phyloP scores from a whole-genome alignment of 179 eudicot genomes.

The Camellia oleifera region DNA sequence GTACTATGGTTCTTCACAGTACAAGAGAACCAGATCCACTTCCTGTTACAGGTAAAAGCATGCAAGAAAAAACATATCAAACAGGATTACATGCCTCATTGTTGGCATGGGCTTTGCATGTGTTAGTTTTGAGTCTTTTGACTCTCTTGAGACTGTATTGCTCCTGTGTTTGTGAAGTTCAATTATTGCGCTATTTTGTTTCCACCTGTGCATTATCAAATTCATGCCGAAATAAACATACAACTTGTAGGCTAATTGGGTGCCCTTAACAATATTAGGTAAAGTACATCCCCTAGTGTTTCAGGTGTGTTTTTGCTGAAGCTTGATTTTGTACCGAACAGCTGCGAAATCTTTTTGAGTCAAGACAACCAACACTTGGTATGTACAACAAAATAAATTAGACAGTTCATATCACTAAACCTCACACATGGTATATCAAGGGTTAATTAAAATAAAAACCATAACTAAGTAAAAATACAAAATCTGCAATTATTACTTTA shows the following conservation, averaged over 20 bases:
- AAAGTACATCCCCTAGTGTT: not conserved
- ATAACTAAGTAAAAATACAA: too few relatives aligned
- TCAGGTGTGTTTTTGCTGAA: not conserved
- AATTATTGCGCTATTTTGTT: not conserved
- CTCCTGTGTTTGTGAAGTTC: not conserved
- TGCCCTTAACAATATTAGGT: not conserved
- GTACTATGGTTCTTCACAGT: constrained; percentile 75
- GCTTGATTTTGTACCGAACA: not conserved
- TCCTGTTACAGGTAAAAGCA: constrained; percentile 44
- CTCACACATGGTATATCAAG: not conserved
- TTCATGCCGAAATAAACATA: not conserved
- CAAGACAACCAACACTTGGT: not conserved
- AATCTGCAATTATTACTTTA: too few relatives aligned
- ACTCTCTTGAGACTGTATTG: not conserved
- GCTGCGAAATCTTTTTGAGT: not conserved
- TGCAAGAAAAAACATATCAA: not conserved
- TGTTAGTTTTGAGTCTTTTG: not conserved
- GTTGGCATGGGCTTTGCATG: constrained; percentile 1
- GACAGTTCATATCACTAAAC: not conserved
- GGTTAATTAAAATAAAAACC: too few relatives aligned
- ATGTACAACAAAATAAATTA: not conserved
- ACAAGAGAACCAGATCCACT: constrained; percentile 77
- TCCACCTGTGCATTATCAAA: too few relatives aligned
- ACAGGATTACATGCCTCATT: not conserved
- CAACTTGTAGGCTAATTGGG: not conserved